Base-by-base conservation (phyloP, 257 asterid genomes). In the Fraxinus pennsylvanica region DNA sequence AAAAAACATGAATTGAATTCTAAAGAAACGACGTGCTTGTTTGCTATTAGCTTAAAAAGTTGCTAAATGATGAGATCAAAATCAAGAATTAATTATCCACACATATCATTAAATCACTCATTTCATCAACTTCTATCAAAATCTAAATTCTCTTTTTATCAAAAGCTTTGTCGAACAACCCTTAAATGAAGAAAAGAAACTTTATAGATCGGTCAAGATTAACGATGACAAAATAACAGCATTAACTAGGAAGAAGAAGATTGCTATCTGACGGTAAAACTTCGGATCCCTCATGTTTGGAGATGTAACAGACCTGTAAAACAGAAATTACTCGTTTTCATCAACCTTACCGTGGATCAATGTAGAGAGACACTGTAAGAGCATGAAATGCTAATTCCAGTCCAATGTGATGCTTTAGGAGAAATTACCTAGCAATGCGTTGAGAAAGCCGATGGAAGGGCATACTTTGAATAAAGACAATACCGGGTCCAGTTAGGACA, bases 231-330 rank as follows among this genome's bases (percentile, higher is more conserved):
- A 94, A 73, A 94, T 89, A 21, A 94, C 90, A 33, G 87, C 97
- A 82, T 92, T 92, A 1, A 96, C 97, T 66, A 93, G 89, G 81
- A 96, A 93, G 91, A 96, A 92, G 88, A 96, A 92, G 79, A 96
- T 80, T 1, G 96, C 99, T 77, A 96, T 96, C 92, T 91, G 98
- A 82, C 92, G 84, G 89, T 92, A 88, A 88, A 93, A 91, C 91
- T 88, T 95, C 27, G 99, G 99, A 74, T 93, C 98, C 90, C 99
- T 91, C 97, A 93, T 84, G 84, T 95, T 93, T 66, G 99, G 98
- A 79, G 97, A 92, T 66, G 98, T 90, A 30, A 92, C 97, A 4
- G 99, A 95, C 93, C 99, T 95, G 96, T 77, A 39, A 84, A 75
- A 74, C 2, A 65, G 59, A 74, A 81, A 81, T 74, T 72, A 68